phyloP scores from a whole-genome alignment of 352 stramenopile genomes.

The Peronospora farinosa region DNA sequence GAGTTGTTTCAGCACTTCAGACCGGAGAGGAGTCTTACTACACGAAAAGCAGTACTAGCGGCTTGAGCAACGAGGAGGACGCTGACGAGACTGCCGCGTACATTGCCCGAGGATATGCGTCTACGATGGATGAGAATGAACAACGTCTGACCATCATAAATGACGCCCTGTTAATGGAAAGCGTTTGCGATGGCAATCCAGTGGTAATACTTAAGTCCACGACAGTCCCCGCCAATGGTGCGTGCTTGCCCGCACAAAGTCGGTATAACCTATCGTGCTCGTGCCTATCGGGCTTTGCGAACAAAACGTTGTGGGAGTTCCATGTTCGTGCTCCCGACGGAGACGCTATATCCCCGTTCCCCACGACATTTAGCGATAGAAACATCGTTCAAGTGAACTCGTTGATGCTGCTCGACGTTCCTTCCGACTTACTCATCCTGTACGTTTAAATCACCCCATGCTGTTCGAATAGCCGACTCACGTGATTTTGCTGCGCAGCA shows the following conservation, averaged over 20 bases:
- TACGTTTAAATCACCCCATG: slow-evolving; percentile 4
- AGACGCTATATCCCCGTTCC: slow-evolving; percentile 11
- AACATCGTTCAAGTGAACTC: slow-evolving; percentile 20
- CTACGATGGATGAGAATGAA: slow-evolving; percentile 25
- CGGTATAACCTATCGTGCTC: slow-evolving; percentile 42
- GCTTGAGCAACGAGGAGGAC: slow-evolving; percentile 4
- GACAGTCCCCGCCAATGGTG: slow-evolving; percentile 23
- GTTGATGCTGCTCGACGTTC: slow-evolving; percentile 29
- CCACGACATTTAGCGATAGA: slow-evolving; percentile 7
- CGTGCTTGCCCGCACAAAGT: slow-evolving; percentile 26
- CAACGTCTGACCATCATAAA: slow-evolving; percentile 30
- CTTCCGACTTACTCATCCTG: slow-evolving; percentile 18
- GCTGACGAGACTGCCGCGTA: slow-evolving; percentile 21
- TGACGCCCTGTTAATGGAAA: slow-evolving; percentile 28
- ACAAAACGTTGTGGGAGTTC: slow-evolving; percentile 33
- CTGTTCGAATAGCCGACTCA: background rate
- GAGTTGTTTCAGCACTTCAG: slow-evolving; percentile 3
- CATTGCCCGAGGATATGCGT: slow-evolving; percentile 30
- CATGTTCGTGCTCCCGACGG: slow-evolving; percentile 17
- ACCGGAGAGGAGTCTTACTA: background rate
- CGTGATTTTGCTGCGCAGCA: slow-evolving; percentile 14
- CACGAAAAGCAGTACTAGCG: background rate
- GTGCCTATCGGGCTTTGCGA: slow-evolving; percentile 30
- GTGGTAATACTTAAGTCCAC: slow-evolving; percentile 36
- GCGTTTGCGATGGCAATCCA: slow-evolving; percentile 32